These are phyloP conservation scores for Dactylonectria estremocensis DNA, from an alignment of 2,329 filamentous ascomycete genomes.

Conservation along the genomic window DNA sequence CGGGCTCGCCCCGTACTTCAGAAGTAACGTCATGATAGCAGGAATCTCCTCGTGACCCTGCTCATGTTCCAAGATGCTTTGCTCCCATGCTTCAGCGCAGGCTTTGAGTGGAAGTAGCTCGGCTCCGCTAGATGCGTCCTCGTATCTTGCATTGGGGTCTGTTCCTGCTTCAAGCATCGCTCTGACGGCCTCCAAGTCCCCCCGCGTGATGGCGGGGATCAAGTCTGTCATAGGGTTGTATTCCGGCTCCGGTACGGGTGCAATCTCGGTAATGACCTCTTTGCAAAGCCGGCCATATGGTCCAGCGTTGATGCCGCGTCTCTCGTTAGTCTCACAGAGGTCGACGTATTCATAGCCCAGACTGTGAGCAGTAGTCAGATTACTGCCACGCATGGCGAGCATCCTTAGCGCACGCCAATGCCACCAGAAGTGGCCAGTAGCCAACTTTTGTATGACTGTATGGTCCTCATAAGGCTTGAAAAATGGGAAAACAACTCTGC, in stretches of 20 bases:
- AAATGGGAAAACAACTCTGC: neutral
- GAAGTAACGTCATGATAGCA: neutral
- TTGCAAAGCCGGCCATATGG: neutral
- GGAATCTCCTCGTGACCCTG: neutral
- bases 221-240: neutral
- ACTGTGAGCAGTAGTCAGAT: neutral
- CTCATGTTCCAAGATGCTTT: neutral
- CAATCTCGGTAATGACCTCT: neutral
- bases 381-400: neutral
- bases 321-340: neutral
- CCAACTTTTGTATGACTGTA: neutral
- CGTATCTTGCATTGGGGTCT: neutral
- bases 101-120: neutral
- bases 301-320: neutral
- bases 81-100: neutral
- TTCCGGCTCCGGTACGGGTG: neutral
- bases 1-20: neutral
- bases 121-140: neutral
- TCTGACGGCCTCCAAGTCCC: neutral
- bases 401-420: neutral
- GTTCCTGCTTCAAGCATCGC: neutral
- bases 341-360: neutral
- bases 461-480: neutral
- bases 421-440: neutral
- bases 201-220: neutral